Evolutionary conservation across 1,139 yeast species (phyloP).

Genomic region (Pichia sp.): DNA sequence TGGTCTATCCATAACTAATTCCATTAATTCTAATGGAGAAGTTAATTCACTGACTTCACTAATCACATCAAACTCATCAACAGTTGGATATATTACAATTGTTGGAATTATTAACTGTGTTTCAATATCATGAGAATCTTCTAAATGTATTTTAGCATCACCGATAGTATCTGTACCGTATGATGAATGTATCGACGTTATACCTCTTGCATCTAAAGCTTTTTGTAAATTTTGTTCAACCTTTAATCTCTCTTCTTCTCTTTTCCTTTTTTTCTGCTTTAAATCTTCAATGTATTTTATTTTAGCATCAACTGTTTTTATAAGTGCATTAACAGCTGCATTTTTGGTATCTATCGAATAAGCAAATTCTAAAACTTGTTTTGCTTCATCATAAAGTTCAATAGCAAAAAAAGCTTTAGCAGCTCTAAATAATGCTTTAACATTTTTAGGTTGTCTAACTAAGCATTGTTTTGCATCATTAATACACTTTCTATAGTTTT

Average conservation of each 20-base stretch:
- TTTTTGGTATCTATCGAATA: slow-evolving; percentile 52
- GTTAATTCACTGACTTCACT: slow-evolving; percentile 67
- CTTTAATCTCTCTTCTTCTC: slow-evolving; percentile 30
- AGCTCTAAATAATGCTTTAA: slow-evolving; percentile 82
- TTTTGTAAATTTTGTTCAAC: slow-evolving; percentile 38
- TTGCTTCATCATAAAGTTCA: slow-evolving; percentile 67
- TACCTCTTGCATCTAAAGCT: slow-evolving; percentile 53
- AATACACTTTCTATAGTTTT: slow-evolving; percentile 79
- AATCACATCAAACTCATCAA: slow-evolving; percentile 77
- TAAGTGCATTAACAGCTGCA: slow-evolving; percentile 42
- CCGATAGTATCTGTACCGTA: slow-evolving; percentile 47
- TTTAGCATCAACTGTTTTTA: slow-evolving; percentile 36
- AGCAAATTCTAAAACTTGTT: slow-evolving; percentile 61
- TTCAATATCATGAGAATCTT: slow-evolving; percentile 66
- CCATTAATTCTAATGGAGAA: slow-evolving; percentile 54
- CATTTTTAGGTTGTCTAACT: slow-evolving; percentile 55
- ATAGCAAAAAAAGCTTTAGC: slow-evolving; percentile 74
- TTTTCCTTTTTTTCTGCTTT: slow-evolving; percentile 21
- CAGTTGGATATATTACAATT: slow-evolving; percentile 74
- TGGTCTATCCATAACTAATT: slow-evolving; percentile 55
- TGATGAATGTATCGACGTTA: slow-evolving; percentile 41
- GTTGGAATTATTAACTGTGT: slow-evolving; percentile 80
- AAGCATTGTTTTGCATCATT: slow-evolving; percentile 80
- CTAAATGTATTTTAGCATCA: slow-evolving; percentile 48
- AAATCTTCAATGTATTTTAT: slow-evolving; percentile 27